Percentiles rank a stretch among this genome's conserved stretches.
Evolutionary conservation across 1,284 basidiomycete genomes (phyloP).

Genomic region (Moesziomyces parantarcticus): DNA sequence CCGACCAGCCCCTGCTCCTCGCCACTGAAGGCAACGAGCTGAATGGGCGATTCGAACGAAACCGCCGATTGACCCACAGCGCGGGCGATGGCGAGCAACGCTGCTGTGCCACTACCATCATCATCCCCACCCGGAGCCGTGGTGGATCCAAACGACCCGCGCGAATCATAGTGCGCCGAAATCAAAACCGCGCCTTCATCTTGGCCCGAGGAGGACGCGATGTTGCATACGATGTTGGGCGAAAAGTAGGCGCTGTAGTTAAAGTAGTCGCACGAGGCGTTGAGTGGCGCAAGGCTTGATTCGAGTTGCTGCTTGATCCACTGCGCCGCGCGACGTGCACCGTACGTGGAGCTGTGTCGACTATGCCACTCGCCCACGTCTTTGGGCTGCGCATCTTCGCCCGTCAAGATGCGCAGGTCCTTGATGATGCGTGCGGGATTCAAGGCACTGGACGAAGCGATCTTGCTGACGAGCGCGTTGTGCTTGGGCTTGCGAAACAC

Average conservation of each 20-base stretch:
- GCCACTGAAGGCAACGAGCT: conserved; percentile 65
- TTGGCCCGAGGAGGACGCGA: conserved; percentile 8
- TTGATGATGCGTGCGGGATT: conserved; percentile 15
- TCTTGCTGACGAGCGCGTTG: conserved; percentile 28
- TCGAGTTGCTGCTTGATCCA: conserved; percentile 46
- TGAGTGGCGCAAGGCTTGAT: conserved; percentile 13
- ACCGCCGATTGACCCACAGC: conserved; percentile 32
- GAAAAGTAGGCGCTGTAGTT: conserved; percentile 43
- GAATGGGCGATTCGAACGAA: conserved; percentile 49
- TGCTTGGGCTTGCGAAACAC: conserved; percentile 25
- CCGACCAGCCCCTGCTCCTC: conserved; percentile 67
- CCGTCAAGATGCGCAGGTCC: conserved; percentile 45
- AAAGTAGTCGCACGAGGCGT: conserved; percentile 32
- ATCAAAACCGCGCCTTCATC: conserved; percentile 58
- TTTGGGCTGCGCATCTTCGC: conserved; percentile 31
- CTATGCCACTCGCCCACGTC: conserved; percentile 28
- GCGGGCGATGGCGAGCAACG: conserved; percentile 64
- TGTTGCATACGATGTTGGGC: conserved; percentile 53
- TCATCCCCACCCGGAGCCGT: conserved; percentile 65
- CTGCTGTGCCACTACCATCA: conserved; percentile 48
- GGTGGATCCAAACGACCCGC: conserved; percentile 60
- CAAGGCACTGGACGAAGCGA: conserved; percentile 28
- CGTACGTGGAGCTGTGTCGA: conserved; percentile 49
- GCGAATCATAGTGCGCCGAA: conserved; percentile 62
- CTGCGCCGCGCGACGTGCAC: conserved; percentile 31